Evolutionary conservation across 2,329 filamentous ascomycete genomes (phyloP).

Genomic region (Coniochaeta pulveracea): DNA sequence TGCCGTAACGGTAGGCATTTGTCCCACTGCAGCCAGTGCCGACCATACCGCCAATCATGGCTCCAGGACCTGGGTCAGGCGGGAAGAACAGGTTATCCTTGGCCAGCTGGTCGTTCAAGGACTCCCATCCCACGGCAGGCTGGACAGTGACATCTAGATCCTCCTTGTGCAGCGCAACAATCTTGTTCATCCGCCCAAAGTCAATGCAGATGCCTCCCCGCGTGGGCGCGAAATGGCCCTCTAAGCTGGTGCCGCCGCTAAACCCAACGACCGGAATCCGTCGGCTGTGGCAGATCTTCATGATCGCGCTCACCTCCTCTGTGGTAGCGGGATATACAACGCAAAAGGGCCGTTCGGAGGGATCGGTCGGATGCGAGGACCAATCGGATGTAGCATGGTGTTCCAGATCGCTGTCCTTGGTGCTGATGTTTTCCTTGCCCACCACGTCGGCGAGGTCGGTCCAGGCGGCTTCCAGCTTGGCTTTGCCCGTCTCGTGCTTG

Average conservation of each 20-base stretch:
- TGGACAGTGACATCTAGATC: constrained; percentile 69
- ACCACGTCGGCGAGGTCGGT: constrained; percentile 55
- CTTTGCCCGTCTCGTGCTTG: constrained; percentile 44
- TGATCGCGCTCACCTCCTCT: constrained; percentile 73
- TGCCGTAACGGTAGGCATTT: constrained; percentile 86
- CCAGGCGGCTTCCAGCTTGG: constrained; percentile 60
- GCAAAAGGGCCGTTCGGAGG: constrained; percentile 47
- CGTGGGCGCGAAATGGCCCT: constrained; percentile 80
- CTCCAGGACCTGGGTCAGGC: constrained; percentile 80
- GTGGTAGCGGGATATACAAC: constrained; percentile 69
- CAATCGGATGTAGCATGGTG: constrained; percentile 50
- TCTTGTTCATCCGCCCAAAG: constrained; percentile 74
- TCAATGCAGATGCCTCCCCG: constrained; percentile 77
- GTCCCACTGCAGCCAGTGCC: constrained; percentile 67
- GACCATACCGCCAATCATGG: constrained; percentile 86
- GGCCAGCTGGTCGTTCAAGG: constrained; percentile 65
- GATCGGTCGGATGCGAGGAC: constrained; percentile 44
- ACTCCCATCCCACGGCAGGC: constrained; percentile 78
- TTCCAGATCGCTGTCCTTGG: constrained; percentile 39
- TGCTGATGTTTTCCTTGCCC: constrained; percentile 54
- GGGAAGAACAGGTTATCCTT: constrained; percentile 79
- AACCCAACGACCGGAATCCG: constrained; percentile 79
- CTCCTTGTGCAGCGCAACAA: constrained; percentile 65
- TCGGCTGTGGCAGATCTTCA: constrained; percentile 76
- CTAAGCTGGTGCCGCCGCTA: constrained; percentile 78